Percentiles rank a stretch among this genome's conserved stretches.
phyloP scores from a whole-genome alignment of 345 rosid genomes.

The Angophora floribunda region DNA sequence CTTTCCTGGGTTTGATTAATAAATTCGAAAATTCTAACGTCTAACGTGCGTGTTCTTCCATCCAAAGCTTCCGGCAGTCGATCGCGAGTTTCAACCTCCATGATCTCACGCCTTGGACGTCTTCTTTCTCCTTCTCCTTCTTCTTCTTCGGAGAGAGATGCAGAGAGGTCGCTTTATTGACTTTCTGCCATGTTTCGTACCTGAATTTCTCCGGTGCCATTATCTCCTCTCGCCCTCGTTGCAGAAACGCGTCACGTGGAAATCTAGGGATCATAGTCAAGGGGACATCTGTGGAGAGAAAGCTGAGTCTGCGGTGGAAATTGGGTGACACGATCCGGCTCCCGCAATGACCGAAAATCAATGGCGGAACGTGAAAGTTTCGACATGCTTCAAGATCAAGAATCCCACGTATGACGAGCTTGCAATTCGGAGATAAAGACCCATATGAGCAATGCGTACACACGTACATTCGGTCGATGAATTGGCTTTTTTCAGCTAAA shows the following conservation, averaged over 20 bases:
- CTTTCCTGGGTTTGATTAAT: not conserved
- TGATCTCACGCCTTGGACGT: not conserved
- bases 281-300: not conserved
- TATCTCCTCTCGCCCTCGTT: not conserved
- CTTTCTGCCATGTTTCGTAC: not conserved
- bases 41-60: not conserved
- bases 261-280: not conserved
- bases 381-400: not conserved
- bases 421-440: no score
- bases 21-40: not conserved
- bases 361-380: not conserved
- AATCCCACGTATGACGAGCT: not conserved
- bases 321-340: not conserved
- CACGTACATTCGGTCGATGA: not conserved
- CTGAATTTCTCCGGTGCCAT: not conserved
- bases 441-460: no score
- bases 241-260: not conserved
- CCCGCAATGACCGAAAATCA: not conserved
- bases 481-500: not conserved
- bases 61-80: not conserved
- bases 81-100: not conserved
- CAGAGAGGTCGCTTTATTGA: not conserved
- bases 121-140: not conserved
- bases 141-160: not conserved
- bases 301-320: not conserved